phyloP scores from a whole-genome alignment of 139 green algal genomes.

The Eudorina sp. region DNA sequence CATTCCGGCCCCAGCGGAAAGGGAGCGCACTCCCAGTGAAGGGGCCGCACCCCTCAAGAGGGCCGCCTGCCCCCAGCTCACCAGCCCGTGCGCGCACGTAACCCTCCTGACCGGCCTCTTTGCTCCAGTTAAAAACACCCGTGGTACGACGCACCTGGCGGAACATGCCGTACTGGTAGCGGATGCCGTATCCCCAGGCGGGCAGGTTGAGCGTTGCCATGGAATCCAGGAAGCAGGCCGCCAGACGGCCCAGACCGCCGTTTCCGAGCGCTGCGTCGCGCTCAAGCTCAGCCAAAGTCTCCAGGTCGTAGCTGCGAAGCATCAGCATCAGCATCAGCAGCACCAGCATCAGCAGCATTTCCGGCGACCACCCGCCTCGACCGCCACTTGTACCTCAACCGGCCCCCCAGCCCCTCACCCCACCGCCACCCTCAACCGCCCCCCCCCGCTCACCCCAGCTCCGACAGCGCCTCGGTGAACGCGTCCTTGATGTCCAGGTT shows the following conservation, averaged over 20 bases:
- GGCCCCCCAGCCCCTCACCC: not conserved
- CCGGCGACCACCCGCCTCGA: not conserved
- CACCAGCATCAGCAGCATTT: no score
- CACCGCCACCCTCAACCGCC: not conserved
- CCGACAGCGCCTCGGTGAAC: conserved; percentile 83
- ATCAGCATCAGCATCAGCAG: not conserved
- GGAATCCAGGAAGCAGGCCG: conserved; percentile 98
- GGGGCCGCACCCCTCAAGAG: no score
- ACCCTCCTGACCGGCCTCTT: no score
- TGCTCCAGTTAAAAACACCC: no score
- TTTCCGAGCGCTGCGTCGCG: conserved; percentile 96
- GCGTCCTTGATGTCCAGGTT: conserved; percentile 93
- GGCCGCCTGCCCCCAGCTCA: no score
- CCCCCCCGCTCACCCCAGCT: conserved; percentile 54
- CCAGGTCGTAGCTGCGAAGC: conserved; percentile 74
- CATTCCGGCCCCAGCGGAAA: no score
- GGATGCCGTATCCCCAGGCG: conserved; percentile 98
- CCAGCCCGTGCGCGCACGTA: no score
- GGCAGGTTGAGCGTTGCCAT: conserved; percentile 97
- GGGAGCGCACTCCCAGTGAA: no score
- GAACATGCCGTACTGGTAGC: conserved; percentile 99
- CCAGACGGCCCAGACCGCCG: conserved; percentile 97
- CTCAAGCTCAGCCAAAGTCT: conserved; percentile 72
- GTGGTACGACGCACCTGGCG: conserved; percentile 80
- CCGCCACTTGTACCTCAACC: not conserved